Evolutionary conservation across 805 yeast species (phyloP).

Genomic region (Teunomyces gatunensis): DNA sequence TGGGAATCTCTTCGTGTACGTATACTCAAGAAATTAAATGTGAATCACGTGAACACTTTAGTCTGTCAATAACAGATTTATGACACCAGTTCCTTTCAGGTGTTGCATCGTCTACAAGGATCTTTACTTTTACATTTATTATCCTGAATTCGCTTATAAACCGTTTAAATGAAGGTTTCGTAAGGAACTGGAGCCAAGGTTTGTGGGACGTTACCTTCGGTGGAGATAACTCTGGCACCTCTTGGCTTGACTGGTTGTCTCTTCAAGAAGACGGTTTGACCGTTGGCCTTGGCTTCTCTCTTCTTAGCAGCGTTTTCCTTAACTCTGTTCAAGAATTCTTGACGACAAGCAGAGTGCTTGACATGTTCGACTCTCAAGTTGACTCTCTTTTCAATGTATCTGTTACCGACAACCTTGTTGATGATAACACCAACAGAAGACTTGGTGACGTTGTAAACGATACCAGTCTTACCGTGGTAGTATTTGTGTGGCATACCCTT

Average conservation of each 20-base stretch:
- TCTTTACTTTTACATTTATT: slow-evolving; percentile 11
- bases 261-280: slow-evolving; percentile 88
- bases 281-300: slow-evolving; percentile 92
- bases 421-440: slow-evolving; percentile 96
- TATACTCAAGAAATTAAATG: not conserved
- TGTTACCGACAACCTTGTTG: slow-evolving; percentile 98
- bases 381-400: slow-evolving; percentile 98
- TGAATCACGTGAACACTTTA: not conserved
- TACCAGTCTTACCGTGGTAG: slow-evolving; percentile 99
- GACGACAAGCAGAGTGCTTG: slow-evolving; percentile 99
- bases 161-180: slow-evolving; percentile 93
- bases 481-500: slow-evolving; percentile 99
- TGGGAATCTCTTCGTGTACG: not conserved
- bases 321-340: slow-evolving; percentile 98
- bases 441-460: slow-evolving; percentile 98
- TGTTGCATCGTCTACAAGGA: not conserved
- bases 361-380: slow-evolving; percentile 98
- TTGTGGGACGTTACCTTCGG: slow-evolving; percentile 85
- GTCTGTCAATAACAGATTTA: too few relatives aligned
- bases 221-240: slow-evolving; percentile 79
- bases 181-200: slow-evolving; percentile 98
- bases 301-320: slow-evolving; percentile 92
- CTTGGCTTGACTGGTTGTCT: slow-evolving; percentile 99
- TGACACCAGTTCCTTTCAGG: too few relatives aligned
- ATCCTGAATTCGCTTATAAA: slow-evolving; percentile 4